Conservation (phyloP, 768 basidiomycete species). For the Hygrocybe punicea region DNA sequence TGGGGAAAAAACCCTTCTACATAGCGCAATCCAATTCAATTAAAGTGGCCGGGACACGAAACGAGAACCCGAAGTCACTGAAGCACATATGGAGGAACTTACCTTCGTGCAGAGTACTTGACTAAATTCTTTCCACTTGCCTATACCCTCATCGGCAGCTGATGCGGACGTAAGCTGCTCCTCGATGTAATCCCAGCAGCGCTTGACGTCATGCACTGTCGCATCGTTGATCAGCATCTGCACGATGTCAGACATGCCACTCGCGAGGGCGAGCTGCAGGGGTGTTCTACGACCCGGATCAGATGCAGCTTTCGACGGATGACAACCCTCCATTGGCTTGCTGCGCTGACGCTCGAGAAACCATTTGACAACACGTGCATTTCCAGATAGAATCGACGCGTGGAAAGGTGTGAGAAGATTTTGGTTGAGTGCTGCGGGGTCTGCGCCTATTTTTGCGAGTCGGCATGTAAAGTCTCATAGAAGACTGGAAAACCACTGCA, state of each 20-base stretch:
- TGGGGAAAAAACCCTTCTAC: conserved; percentile 37
- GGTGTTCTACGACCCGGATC: conserved; percentile 33
- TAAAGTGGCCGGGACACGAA: no score
- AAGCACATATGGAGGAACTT: neutral
- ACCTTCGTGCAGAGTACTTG: conserved; percentile 34
- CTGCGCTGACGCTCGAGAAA: conserved; percentile 30
- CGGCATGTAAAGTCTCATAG: neutral
- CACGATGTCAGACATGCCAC: conserved; percentile 27
- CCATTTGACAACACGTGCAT: conserved; percentile 31
- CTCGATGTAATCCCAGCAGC: conserved; percentile 29
- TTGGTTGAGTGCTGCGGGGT: conserved; percentile 29
- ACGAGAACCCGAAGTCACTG: no score
- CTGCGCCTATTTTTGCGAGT: conserved; percentile 27
- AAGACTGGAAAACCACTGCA: neutral
- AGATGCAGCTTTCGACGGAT: conserved; percentile 35
- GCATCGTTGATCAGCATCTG: conserved; percentile 38
- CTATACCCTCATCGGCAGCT: neutral
- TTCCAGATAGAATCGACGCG: conserved; percentile 33
- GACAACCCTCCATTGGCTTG: conserved; percentile 30
- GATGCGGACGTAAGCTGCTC: neutral
- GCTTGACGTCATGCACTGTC: conserved; percentile 38
- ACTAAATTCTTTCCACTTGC: conserved; percentile 16
- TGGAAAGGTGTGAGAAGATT: conserved; percentile 36
- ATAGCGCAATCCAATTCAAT: neutral
- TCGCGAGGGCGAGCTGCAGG: conserved; percentile 36